A percentile compares a stretch with the other conserved stretches of the same genome.
These are phyloP conservation scores for Kodamaea jinghongensis DNA, from an alignment of 805 yeast species.

Conservation along the genomic window DNA sequence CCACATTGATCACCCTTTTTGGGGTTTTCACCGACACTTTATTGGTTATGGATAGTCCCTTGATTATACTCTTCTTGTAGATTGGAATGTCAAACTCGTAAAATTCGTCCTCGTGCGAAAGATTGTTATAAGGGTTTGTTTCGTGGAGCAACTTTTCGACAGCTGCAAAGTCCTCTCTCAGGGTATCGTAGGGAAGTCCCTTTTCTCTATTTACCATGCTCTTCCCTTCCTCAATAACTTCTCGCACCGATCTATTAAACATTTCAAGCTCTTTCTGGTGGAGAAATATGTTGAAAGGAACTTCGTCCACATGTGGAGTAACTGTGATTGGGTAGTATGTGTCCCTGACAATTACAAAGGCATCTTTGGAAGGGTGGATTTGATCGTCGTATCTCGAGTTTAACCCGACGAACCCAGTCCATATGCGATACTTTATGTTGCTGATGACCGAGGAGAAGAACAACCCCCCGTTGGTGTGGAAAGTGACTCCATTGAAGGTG, in stretches of 20 bases:
- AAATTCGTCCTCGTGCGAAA: no score
- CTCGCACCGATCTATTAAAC: background rate
- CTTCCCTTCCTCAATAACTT: constrained; percentile 3
- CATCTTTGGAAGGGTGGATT: constrained; percentile 39
- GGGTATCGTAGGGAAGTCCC: no score
- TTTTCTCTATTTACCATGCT: no score
- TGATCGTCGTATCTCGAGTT: constrained; percentile 28
- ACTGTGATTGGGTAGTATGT: constrained; percentile 23
- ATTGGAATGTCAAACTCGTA: no score
- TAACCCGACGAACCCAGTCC: constrained; percentile 38
- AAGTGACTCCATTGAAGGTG: constrained; percentile 24
- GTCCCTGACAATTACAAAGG: constrained; percentile 38
- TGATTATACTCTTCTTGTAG: constrained; percentile 1
- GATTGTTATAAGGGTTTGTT: no score
- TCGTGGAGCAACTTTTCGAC: no score
- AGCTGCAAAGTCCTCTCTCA: no score
- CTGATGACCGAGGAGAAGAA: constrained; percentile 31
- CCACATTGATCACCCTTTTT: constrained; percentile 5
- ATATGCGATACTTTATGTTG: constrained; percentile 30
- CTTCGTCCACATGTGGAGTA: constrained; percentile 9
- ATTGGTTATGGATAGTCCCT: constrained; percentile 4
- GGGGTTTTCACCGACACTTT: constrained; percentile 9
- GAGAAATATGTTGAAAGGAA: background rate
- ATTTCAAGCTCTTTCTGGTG: background rate
- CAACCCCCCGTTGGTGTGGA: constrained; percentile 11